These are phyloP conservation scores for Aspergillus sp. DNA, from an alignment of 2,329 filamentous ascomycete genomes.

Conservation along the genomic window DNA sequence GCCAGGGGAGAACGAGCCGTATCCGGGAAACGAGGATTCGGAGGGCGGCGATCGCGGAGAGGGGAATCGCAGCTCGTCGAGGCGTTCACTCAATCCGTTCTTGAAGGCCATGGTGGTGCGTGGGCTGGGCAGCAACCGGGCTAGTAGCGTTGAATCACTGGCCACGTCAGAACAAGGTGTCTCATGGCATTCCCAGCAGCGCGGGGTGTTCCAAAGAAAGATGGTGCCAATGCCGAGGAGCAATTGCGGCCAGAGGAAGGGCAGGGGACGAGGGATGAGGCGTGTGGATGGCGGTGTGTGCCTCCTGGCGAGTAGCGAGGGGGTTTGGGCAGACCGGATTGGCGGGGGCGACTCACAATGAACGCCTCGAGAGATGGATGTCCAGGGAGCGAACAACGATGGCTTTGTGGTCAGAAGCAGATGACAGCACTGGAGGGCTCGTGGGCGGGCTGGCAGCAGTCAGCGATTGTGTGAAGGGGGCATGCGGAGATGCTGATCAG, in stretches of 20 bases:
- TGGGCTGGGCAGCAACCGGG: conserved; percentile 21
- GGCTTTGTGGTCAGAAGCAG: conserved; percentile 10
- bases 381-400: conserved; percentile 6
- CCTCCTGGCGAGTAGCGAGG: conserved; percentile 21
- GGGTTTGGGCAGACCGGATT: conserved; percentile 11
- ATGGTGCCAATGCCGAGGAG: conserved; percentile 5
- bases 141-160: conserved; percentile 19
- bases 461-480: conserved; percentile 10
- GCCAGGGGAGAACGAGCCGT: conserved; percentile 61
- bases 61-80: conserved; percentile 73
- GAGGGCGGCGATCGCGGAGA: conserved; percentile 67
- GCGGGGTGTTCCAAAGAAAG: conserved; percentile 5
- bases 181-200: conserved; percentile 8
- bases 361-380: conserved; percentile 26
- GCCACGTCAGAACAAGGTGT: conserved; percentile 16
- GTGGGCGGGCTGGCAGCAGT: conserved; percentile 7
- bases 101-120: conserved; percentile 53
- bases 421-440: conserved; percentile 9
- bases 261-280: conserved; percentile 17
- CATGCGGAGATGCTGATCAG: conserved; percentile 29
- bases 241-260: conserved; percentile 7
- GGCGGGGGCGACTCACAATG: conserved; percentile 27
- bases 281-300: conserved; percentile 29
- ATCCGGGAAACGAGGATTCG: conserved; percentile 64
- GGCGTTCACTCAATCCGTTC: conserved; percentile 53